phyloP scores from a whole-genome alignment of 345 rosid species.

The Atalantia buxifolia region DNA sequence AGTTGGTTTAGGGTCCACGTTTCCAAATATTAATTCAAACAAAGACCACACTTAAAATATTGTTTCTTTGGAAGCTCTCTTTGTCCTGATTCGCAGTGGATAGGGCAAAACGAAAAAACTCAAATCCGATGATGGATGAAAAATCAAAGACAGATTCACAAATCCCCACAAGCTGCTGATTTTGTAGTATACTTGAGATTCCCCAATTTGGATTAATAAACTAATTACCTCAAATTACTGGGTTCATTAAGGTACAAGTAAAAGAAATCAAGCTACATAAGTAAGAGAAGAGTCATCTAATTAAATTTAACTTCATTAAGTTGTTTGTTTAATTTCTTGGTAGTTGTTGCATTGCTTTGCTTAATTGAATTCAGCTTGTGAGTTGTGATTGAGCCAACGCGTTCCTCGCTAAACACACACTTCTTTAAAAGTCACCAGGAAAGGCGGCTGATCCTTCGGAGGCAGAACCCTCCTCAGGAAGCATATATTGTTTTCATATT shows the following conservation, averaged over 20 bases:
- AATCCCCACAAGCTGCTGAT: slow-evolving; percentile 56
- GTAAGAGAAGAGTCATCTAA: neutral
- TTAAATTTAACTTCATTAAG: neutral
- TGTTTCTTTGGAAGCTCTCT: slow-evolving; percentile 12
- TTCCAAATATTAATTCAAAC: slow-evolving; percentile 31
- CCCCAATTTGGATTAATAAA: slow-evolving; percentile 37
- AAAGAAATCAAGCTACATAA: neutral
- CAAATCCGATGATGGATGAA: slow-evolving; percentile 12
- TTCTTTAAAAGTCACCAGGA: slow-evolving; percentile 57
- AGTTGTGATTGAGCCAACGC: slow-evolving; percentile 28
- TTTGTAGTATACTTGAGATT: slow-evolving; percentile 54
- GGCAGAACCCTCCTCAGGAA: slow-evolving; percentile 67
- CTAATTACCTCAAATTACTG: neutral
- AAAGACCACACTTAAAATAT: slow-evolving; percentile 11
- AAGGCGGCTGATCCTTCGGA: slow-evolving; percentile 96
- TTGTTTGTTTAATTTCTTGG: slow-evolving; percentile 17
- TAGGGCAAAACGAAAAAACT: slow-evolving; percentile 13
- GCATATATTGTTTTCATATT: slow-evolving; percentile 66
- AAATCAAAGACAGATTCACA: slow-evolving; percentile 16
- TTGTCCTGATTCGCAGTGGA: slow-evolving; percentile 34
- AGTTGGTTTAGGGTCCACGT: slow-evolving; percentile 48
- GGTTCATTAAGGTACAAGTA: slow-evolving; percentile 21
- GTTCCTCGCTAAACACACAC: slow-evolving; percentile 41
- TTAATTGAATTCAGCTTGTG: slow-evolving; percentile 10
- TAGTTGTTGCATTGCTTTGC: slow-evolving; percentile 21